Evolutionary conservation across 192 early-diverging fungal species (phyloP).

Genomic region (Backusella australiensis): DNA sequence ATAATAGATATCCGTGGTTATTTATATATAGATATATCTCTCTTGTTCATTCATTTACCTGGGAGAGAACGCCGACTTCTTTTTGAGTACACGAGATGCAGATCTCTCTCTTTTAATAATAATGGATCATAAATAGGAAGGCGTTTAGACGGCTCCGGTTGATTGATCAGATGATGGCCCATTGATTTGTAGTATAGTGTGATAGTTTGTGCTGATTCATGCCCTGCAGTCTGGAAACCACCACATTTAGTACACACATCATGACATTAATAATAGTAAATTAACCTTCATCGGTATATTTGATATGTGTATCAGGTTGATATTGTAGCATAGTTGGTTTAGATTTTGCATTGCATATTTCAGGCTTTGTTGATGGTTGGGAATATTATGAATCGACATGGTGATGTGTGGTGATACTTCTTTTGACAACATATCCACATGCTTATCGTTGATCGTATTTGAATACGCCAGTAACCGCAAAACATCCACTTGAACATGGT

Average conservation of each 20-base stretch:
- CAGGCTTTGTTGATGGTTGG: conserved; percentile 8
- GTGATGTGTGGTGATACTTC: conserved; percentile 12
- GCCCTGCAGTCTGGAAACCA: not conserved
- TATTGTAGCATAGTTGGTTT: conserved; percentile 15
- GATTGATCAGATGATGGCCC: conserved; percentile 10
- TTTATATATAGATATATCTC: not conserved
- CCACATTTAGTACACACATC: not conserved
- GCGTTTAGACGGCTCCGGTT: not conserved
- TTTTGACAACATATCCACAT: not conserved
- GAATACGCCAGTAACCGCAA: not conserved
- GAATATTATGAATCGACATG: conserved; percentile 20
- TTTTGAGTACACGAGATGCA: conserved; percentile 12
- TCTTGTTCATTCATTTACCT: not conserved
- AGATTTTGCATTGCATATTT: conserved; percentile 17
- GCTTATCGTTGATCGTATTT: not conserved
- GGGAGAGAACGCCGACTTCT: conserved; percentile 14
- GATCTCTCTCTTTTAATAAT: conserved; percentile 2
- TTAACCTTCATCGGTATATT: conserved; percentile 25
- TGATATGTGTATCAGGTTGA: conserved; percentile 11
- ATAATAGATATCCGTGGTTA: not conserved
- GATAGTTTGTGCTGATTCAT: conserved; percentile 10
- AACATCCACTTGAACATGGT: conserved; percentile 16
- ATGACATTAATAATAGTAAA: not conserved
- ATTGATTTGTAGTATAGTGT: conserved; percentile 13
- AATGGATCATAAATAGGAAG: conserved; percentile 4